Percentiles rank a stretch among this genome's conserved stretches.
Conservation (phyloP, 202 grass and related monocot genomes). For the Carex arenaria region DNA sequence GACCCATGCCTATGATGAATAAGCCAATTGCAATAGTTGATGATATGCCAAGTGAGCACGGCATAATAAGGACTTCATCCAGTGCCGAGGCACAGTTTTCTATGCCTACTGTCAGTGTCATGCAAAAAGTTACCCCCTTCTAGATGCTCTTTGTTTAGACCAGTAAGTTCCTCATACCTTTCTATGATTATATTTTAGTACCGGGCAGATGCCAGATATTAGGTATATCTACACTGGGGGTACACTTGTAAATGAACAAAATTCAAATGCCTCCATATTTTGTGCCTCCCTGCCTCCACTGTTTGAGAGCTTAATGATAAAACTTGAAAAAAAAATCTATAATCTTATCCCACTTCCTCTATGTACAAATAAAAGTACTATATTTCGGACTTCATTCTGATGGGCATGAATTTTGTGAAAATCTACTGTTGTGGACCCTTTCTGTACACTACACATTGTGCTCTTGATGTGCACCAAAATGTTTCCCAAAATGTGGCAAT, state of each 20-base stretch:
- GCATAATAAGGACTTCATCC: conserved; percentile 8
- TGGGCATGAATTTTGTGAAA: not conserved
- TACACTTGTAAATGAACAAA: not conserved
- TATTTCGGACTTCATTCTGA: not conserved
- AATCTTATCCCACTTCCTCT: not conserved
- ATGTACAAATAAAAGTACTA: not conserved
- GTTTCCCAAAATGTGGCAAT: not conserved
- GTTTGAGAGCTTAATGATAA: not conserved
- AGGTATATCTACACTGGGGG: not conserved
- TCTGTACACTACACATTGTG: not conserved
- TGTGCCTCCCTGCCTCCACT: not conserved
- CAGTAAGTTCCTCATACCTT: not conserved
- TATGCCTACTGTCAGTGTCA: conserved; percentile 18
- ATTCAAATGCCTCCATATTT: not conserved
- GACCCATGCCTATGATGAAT: conserved; percentile 22
- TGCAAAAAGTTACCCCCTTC: conserved; percentile 22
- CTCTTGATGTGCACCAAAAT: not conserved
- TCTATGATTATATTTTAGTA: not conserved
- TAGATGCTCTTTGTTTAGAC: conserved; percentile 9
- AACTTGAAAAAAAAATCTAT: not conserved
- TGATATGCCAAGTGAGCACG: conserved; percentile 18
- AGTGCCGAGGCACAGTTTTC: conserved; percentile 12
- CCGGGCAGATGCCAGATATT: not conserved
- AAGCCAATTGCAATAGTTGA: conserved; percentile 12
- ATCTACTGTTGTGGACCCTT: not conserved